Evolutionary conservation across 1,284 basidiomycete species (phyloP).

Genomic region (Pholiota adiposa): DNA sequence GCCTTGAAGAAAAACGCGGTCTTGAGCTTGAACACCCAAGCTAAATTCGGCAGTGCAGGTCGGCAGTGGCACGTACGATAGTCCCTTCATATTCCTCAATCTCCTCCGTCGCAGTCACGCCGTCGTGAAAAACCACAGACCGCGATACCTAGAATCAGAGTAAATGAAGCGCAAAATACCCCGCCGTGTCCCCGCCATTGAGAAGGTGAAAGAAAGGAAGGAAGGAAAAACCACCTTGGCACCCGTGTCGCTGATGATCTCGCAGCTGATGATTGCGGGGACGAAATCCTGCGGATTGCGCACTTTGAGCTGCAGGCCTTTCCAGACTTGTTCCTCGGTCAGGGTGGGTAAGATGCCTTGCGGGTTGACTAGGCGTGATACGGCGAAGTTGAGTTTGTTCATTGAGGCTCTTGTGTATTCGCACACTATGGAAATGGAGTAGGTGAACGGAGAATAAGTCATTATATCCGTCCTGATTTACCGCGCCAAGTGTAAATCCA

Average conservation of each 20-base stretch:
- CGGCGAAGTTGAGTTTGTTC: conserved; percentile 27
- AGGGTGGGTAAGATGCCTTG: conserved; percentile 28
- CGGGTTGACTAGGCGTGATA: conserved; percentile 35
- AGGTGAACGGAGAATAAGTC: no score
- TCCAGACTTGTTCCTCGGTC: conserved; percentile 36
- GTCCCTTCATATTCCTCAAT: conserved; percentile 27
- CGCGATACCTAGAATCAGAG: no score
- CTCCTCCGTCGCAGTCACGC: conserved; percentile 23
- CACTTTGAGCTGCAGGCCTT: conserved; percentile 36
- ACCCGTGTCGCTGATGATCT: conserved; percentile 32
- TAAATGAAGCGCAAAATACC: no score
- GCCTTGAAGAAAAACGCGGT: conserved; percentile 21
- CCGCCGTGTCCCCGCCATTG: no score
- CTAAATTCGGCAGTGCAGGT: no score
- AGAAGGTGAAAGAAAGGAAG: no score
- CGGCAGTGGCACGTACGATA: conserved; percentile 27
- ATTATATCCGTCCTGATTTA: no score
- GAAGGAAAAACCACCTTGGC: no score
- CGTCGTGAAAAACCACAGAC: conserved; percentile 25
- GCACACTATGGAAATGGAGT: no score
- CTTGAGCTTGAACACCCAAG: no score
- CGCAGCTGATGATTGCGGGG: conserved; percentile 28
- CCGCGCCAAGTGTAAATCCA: no score
- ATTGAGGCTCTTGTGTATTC: not conserved
- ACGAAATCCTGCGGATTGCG: conserved; percentile 35